phyloP scores from a whole-genome alignment of 2,329 filamentous ascomycete genomes.

The Aphanocladium album region DNA sequence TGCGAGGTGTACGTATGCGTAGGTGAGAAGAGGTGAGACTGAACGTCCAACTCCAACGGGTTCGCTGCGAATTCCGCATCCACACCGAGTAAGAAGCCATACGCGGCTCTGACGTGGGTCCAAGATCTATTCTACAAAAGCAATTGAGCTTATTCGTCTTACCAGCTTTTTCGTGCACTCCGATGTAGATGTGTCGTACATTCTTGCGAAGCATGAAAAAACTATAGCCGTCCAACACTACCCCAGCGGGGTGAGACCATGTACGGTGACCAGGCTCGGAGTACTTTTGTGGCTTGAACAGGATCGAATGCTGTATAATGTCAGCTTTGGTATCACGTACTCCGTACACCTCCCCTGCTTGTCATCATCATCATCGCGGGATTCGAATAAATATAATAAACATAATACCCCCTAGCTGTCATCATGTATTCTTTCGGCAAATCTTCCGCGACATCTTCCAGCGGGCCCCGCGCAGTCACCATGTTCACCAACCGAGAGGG shows the following conservation, averaged over 20 bases:
- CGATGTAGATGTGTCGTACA: no score
- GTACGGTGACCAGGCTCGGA: background rate
- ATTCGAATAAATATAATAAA: no score
- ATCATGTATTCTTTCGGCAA: no score
- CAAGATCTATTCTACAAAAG: background rate
- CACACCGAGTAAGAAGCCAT: background rate
- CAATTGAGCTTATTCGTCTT: background rate
- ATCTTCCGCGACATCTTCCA: background rate
- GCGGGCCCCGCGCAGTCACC: no score
- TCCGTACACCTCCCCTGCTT: no score
- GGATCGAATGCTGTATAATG: background rate
- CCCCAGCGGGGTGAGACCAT: no score
- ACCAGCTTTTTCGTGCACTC: background rate
- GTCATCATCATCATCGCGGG: no score
- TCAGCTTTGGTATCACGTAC: no score
- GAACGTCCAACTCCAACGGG: constrained; percentile 1
- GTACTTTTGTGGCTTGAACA: constrained; percentile 1
- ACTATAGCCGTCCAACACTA: no score
- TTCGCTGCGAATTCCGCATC: constrained; percentile 1
- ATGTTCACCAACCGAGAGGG: constrained; percentile 21
- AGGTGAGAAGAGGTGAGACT: constrained; percentile 2
- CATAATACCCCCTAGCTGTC: no score
- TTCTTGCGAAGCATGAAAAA: no score
- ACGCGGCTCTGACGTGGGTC: constrained; percentile 7
- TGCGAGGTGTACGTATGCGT: background rate